phyloP scores from a whole-genome alignment of 2,329 filamentous ascomycete species.

The Ramularia endophylla region DNA sequence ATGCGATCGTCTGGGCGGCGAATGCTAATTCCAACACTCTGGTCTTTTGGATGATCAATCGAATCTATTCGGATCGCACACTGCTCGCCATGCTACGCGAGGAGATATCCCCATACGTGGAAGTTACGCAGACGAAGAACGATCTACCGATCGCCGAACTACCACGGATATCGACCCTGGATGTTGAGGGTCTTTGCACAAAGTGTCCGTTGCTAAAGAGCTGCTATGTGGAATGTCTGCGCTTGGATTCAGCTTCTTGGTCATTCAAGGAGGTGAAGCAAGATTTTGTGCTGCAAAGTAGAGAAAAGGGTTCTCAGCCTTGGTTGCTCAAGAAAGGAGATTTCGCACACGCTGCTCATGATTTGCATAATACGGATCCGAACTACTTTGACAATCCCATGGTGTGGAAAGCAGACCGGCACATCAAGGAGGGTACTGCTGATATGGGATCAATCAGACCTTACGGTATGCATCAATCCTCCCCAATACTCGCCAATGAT shows the following conservation, averaged over 20 bases:
- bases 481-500: not conserved
- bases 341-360: conserved; percentile 32
- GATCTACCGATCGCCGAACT: conserved; percentile 30
- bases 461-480: conserved; percentile 31
- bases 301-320: conserved; percentile 29
- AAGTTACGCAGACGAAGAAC: conserved; percentile 25
- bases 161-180: conserved; percentile 27
- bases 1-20: conserved; percentile 51
- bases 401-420: conserved; percentile 29
- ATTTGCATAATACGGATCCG: conserved; percentile 33
- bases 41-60: conserved; percentile 35
- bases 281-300: conserved; percentile 31
- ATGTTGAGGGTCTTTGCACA: conserved; percentile 28
- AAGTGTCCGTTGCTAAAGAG: conserved; percentile 34
- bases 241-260: conserved; percentile 33
- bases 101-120: conserved; percentile 30
- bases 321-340: conserved; percentile 32
- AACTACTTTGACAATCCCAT: conserved; percentile 29
- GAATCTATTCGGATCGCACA: conserved; percentile 29
- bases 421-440: conserved; percentile 27
- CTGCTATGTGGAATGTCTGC: conserved; percentile 33
- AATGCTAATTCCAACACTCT: conserved; percentile 49
- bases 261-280: conserved; percentile 30
- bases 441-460: conserved; percentile 42
- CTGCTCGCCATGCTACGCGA: conserved; percentile 30